These are phyloP conservation scores for Cordyceps sp. DNA, from an alignment of 2,329 filamentous ascomycete species.

Conservation along the genomic window DNA sequence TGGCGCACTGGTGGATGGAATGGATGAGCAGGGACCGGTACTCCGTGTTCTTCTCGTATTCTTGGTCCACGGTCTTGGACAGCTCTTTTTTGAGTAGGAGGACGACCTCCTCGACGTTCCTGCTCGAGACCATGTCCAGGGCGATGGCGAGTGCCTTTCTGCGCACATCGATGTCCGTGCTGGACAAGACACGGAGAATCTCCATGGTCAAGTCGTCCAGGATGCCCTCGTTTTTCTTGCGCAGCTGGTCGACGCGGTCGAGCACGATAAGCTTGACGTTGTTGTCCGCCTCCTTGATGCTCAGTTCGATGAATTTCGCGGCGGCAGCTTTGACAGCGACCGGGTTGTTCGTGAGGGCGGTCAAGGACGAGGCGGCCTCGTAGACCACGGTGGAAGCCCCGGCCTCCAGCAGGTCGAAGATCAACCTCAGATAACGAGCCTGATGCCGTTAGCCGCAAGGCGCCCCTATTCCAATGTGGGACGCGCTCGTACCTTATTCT, in stretches of 20 bases:
- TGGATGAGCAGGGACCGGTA: conserved; percentile 92
- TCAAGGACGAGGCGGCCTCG: conserved; percentile 89
- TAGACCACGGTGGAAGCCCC: conserved; percentile 90
- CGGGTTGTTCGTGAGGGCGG: conserved; percentile 84
- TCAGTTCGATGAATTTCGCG: conserved; percentile 88
- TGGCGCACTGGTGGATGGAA: conserved; percentile 94
- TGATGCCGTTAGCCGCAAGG: conserved; percentile 16
- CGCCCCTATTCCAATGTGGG: conserved; percentile 7
- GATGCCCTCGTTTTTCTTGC: conserved; percentile 77
- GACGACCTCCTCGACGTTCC: conserved; percentile 96
- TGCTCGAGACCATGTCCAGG: conserved; percentile 95
- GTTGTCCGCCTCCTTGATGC: conserved; percentile 96
- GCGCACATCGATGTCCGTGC: conserved; percentile 88
- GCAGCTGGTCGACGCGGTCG: conserved; percentile 77
- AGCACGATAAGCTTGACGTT: conserved; percentile 98
- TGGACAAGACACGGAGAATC: conserved; percentile 83
- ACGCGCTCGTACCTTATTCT: conserved; percentile 59
- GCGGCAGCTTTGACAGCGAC: conserved; percentile 96
- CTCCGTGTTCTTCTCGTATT: conserved; percentile 96
- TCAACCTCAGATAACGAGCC: conserved; percentile 82
- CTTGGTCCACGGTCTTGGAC: conserved; percentile 92
- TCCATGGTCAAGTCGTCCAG: conserved; percentile 95
- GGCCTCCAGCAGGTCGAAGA: conserved; percentile 91
- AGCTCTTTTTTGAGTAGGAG: conserved; percentile 94
- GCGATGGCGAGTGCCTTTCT: conserved; percentile 81